These are phyloP conservation scores for Pontederia paniculata DNA, from an alignment of 176 grass and related monocot species.

Conservation along the genomic window DNA sequence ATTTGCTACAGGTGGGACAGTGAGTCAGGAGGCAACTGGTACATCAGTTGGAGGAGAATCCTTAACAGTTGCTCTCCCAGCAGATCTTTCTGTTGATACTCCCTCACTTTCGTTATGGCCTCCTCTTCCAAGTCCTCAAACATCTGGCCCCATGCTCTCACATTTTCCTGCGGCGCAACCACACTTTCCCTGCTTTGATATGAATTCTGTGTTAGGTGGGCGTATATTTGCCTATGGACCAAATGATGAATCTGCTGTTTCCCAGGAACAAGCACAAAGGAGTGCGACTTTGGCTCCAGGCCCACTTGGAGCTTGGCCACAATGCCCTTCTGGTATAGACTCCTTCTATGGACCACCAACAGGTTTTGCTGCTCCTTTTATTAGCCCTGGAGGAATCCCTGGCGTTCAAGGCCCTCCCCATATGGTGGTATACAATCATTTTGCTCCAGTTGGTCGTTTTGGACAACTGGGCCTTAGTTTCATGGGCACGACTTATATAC, in stretches of 20 bases:
- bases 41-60: conserved; percentile 62
- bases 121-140: conserved; percentile 63
- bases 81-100: conserved; percentile 92
- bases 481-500: conserved; percentile 80
- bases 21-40: conserved; percentile 11
- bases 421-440: conserved; percentile 98
- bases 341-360: conserved; percentile 74
- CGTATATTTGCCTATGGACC: conserved; percentile 73
- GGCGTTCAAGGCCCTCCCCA: conserved; percentile 79
- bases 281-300: conserved; percentile 42
- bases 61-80: conserved; percentile 74
- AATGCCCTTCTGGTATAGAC: conserved; percentile 60
- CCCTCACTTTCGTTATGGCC: conserved; percentile 66
- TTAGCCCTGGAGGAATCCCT: conserved; percentile 74
- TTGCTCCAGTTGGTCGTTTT: conserved; percentile 78
- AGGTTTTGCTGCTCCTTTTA: conserved; percentile 76
- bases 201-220: conserved; percentile 61
- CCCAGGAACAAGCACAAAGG: conserved; percentile 68
- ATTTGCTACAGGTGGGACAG: conserved; percentile 26
- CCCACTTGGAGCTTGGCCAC: conserved; percentile 56
- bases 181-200: conserved; percentile 86
- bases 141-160: conserved; percentile 60
- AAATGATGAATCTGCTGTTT: conserved; percentile 52
- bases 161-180: conserved; percentile 62
- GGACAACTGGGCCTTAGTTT: conserved; percentile 91